Conservation (phyloP, 139 green algal genomes). For the Chlamydomonas applanata region DNA sequence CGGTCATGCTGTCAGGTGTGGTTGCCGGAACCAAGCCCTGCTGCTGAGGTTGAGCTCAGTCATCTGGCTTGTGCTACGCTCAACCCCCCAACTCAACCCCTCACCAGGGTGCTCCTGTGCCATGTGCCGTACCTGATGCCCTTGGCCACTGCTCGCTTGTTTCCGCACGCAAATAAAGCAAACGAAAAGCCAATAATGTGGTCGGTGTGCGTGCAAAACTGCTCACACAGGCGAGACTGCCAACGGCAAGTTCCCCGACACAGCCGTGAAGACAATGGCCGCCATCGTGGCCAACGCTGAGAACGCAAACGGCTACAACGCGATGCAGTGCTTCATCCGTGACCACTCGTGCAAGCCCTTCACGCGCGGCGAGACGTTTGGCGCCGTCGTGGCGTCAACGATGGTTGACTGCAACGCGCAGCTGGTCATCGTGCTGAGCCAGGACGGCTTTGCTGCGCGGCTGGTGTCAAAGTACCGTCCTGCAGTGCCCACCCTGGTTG, state of each 20-base stretch:
- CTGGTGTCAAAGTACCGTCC: constrained; percentile 67
- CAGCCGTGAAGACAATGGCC: constrained; percentile 65
- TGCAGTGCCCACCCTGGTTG: constrained; percentile 42
- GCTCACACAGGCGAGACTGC: constrained; percentile 59
- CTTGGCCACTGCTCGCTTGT: background rate
- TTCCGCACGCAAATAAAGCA: background rate
- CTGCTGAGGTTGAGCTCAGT: background rate
- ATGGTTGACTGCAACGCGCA: constrained; percentile 50
- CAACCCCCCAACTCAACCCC: background rate
- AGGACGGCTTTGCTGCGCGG: constrained; percentile 33
- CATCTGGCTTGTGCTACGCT: background rate
- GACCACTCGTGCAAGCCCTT: constrained; percentile 58
- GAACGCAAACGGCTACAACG: constrained; percentile 19
- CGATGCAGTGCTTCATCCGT: constrained; percentile 28
- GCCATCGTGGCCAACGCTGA: constrained; percentile 64
- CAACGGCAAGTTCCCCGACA: constrained; percentile 60
- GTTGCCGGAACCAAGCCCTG: background rate
- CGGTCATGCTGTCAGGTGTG: constrained; percentile 57
- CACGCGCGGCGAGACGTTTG: constrained; percentile 41
- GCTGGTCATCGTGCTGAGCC: constrained; percentile 50
- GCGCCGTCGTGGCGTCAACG: constrained; percentile 46
- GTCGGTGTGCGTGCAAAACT: too few species aligned
- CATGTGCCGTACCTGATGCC: background rate
- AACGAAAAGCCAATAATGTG: background rate
- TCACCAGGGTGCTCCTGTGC: background rate